Base-by-base conservation (phyloP, 768 basidiomycete species). In the Lenzites betulinus region DNA sequence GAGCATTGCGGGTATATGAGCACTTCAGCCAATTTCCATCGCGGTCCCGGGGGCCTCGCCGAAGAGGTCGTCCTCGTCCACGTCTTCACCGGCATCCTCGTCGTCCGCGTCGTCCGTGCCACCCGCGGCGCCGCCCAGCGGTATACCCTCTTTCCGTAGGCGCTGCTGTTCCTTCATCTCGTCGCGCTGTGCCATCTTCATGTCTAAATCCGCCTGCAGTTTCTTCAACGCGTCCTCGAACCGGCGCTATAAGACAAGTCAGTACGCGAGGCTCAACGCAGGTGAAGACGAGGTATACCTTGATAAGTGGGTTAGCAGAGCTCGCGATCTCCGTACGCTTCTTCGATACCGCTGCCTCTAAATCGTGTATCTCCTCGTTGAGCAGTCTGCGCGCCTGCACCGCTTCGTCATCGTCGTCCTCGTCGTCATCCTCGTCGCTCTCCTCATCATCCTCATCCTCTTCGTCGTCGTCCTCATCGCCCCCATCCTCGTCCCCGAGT, bases 171-270 rank as follows among this genome's bases (percentile, higher is more conserved):
- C 91, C 67, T 85, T 86, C 71, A 93, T 75, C 66, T 89, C 90
- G 64, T 93, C 92, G 57, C 88, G 81, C 70, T 93, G 92, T 0
- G 82, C 82, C 11, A 82, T 76, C 71, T 95, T 95, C 83, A 88
- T 86, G 64, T 95, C 94, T 30, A 95, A 77, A 70, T 97, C 94
- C 36, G 86, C 83, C 12, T 87, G 83, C 49, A 97, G 79, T 74
- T 96, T 97, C 78, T 88, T 92, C 68, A 95, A 74, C 18, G 91
- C 89, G 70, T 96, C 95, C 71, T 95, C 93, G 74, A 96, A 95
- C 36, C 94, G 94, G 83, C 89, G 90, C 89, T 95, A 67, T 18
- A 52, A 30, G 38, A 11, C 7, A 15, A 50, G 35, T 56, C n/a
- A 56, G 18, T 28, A 41, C 36, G 44, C 18, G 16, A 20, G 22